Percentiles rank a stretch among this genome's conserved stretches.
Conservation (phyloP, 371 early-diverging fungal genomes). For the Mucor plumbeus region DNA sequence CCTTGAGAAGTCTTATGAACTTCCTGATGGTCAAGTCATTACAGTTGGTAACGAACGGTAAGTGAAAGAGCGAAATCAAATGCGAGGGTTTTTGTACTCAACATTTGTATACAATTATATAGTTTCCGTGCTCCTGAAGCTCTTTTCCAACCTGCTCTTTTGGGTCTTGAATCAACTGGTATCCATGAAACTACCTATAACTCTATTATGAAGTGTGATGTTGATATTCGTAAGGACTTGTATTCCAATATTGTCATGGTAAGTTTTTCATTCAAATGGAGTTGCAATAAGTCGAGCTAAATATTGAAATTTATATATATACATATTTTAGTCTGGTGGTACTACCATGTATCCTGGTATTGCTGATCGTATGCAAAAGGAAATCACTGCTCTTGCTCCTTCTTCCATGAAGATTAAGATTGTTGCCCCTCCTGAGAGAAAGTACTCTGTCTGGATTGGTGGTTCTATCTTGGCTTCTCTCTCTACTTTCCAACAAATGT, state of each 20-base stretch:
- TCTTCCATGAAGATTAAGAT: conserved; percentile 99
- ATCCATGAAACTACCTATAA: conserved; percentile 96
- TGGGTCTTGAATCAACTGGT: conserved; percentile 92
- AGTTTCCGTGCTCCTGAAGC: conserved; percentile 99
- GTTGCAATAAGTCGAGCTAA: not conserved
- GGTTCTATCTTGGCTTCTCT: conserved; percentile 99
- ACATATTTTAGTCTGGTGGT: conserved; percentile 68
- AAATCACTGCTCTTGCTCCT: conserved; percentile 97
- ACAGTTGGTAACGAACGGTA: conserved; percentile 97
- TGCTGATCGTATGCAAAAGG: conserved; percentile 98
- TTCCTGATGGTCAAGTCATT: conserved; percentile 99
- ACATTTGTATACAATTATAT: not conserved
- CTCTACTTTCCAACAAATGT: conserved; percentile 99
- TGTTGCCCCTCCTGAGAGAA: conserved; percentile 99
- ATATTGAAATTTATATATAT: not conserved
- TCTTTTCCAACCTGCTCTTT: conserved; percentile 97
- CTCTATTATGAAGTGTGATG: conserved; percentile 98
- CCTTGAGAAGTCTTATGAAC: conserved; percentile 97
- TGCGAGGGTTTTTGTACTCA: not conserved
- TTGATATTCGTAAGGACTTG: conserved; percentile 97
- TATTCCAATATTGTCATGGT: conserved; percentile 95
- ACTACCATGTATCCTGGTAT: conserved; percentile 97
- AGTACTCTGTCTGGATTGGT: conserved; percentile 99
- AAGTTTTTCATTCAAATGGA: conserved; percentile 17
- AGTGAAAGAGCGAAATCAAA: conserved; percentile 3